Percentiles rank a stretch among this genome's conserved stretches.
Evolutionary conservation across 2,329 filamentous ascomycete species (phyloP).

Genomic region (Penicillium nordicum): DNA sequence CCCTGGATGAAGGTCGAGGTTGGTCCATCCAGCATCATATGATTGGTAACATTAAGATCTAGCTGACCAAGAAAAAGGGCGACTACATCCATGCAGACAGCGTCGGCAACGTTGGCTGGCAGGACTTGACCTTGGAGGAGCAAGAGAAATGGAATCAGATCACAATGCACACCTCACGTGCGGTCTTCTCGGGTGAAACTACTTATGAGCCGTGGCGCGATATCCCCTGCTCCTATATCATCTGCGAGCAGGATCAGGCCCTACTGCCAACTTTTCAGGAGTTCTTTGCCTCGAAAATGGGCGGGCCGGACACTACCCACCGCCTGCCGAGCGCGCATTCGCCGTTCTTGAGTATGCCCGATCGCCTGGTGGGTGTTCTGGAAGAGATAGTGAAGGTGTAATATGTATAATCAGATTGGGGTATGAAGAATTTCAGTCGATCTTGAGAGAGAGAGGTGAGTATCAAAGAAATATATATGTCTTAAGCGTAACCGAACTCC

Average conservation of each 20-base stretch:
- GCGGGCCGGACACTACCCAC: conserved; percentile 26
- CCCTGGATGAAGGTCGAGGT: conserved; percentile 25
- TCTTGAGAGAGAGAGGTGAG: not conserved
- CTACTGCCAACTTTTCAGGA: conserved; percentile 33
- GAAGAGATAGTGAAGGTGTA: conserved; percentile 20
- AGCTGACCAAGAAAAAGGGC: conserved; percentile 6
- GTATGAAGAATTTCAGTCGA: conserved; percentile 2
- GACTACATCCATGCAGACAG: conserved; percentile 16
- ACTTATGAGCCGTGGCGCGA: conserved; percentile 34
- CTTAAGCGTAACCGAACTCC: conserved; percentile 19
- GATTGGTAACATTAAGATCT: not conserved
- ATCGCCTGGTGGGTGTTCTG: conserved; percentile 33
- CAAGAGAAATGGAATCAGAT: conserved; percentile 23
- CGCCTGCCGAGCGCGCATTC: conserved; percentile 39
- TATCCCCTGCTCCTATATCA: conserved; percentile 36
- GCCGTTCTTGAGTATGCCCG: conserved; percentile 42
- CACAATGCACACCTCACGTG: conserved; percentile 25
- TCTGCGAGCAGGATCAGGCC: conserved; percentile 37
- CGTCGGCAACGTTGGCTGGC: conserved; percentile 22
- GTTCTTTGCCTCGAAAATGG: conserved; percentile 28
- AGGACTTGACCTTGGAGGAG: conserved; percentile 27
- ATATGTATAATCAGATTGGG: not conserved
- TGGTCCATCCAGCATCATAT: not conserved
- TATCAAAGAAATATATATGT: conserved; percentile 5
- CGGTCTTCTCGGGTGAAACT: conserved; percentile 24